phyloP scores from a whole-genome alignment of 805 yeast genomes.

The Zygosaccharomyces lentus region DNA sequence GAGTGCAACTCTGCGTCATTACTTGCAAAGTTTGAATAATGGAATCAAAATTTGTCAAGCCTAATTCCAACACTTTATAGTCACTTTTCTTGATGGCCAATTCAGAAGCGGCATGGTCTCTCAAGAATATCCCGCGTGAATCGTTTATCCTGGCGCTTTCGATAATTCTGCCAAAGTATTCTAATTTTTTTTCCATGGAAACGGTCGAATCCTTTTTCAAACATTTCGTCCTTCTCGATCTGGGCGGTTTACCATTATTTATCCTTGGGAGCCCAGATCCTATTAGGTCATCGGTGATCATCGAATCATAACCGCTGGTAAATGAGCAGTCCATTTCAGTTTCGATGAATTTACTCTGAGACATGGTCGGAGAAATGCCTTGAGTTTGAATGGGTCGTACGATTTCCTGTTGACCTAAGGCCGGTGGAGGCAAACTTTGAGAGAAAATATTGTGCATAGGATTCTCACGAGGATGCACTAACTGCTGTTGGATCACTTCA shows the following conservation, averaged over 20 bases:
- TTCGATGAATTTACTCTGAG: not conserved
- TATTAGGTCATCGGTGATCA: not conserved
- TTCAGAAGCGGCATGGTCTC: constrained; percentile 17
- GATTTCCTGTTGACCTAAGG: not conserved
- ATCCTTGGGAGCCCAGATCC: not conserved
- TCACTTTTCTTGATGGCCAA: constrained; percentile 9
- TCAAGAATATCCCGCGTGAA: constrained; percentile 12
- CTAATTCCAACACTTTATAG: constrained; percentile 7
- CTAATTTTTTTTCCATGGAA: constrained; percentile 10
- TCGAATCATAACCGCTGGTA: not conserved
- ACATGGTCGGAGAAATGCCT: not conserved
- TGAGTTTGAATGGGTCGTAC: not conserved
- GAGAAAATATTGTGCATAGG: not conserved
- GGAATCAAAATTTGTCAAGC: constrained; percentile 10
- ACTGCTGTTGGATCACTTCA: not conserved
- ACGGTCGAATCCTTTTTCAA: constrained; percentile 13
- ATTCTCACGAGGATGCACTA: not conserved
- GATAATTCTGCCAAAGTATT: constrained; percentile 7
- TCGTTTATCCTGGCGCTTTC: constrained; percentile 10
- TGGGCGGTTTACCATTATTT: constrained; percentile 6
- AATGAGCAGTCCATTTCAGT: not conserved
- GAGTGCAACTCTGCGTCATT: constrained; percentile 1
- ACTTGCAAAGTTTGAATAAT: constrained; percentile 4
- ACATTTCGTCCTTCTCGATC: constrained; percentile 13
- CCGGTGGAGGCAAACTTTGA: not conserved